These are phyloP conservation scores for Chaetomiaceae sp. DNA, from an alignment of 2,329 filamentous ascomycete genomes.

Conservation along the genomic window DNA sequence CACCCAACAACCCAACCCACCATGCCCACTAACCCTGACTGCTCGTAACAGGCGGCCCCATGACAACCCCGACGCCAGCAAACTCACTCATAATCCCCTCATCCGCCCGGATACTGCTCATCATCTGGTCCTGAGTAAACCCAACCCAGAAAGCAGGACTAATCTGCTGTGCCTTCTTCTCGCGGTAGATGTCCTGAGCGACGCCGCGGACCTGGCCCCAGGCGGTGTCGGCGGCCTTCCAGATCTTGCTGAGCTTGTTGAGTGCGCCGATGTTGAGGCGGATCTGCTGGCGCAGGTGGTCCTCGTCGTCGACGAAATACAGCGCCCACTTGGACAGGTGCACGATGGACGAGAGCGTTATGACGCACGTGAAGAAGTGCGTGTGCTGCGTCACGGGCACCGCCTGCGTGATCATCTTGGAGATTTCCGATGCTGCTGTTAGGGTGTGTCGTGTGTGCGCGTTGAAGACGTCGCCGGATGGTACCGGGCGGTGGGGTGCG, in stretches of 20 bases:
- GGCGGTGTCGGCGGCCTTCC: conserved; percentile 66
- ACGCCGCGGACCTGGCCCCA: conserved; percentile 71
- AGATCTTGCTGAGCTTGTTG: conserved; percentile 62
- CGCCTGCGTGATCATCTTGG: conserved; percentile 68
- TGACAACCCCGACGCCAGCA: conserved; percentile 5
- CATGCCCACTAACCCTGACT: not conserved
- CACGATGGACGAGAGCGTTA: conserved; percentile 74
- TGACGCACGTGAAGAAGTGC: conserved; percentile 77
- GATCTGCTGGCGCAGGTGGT: conserved; percentile 68
- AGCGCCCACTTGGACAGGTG: conserved; percentile 75
- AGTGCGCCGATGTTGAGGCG: conserved; percentile 74
- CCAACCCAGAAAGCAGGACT: conserved; percentile 52
- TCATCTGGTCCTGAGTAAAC: conserved; percentile 50
- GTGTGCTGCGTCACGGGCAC: conserved; percentile 68
- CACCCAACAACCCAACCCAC: too few species aligned
- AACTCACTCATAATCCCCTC: conserved; percentile 57
- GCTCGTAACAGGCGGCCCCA: not conserved
- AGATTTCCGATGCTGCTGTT: conserved; percentile 71
- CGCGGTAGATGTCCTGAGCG: conserved; percentile 67
- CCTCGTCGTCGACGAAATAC: conserved; percentile 57
- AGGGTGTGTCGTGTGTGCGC: conserved; percentile 76
- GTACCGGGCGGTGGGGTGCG: conserved; percentile 52
- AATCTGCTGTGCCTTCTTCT: conserved; percentile 52
- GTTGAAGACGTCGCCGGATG: conserved; percentile 50
- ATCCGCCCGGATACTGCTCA: conserved; percentile 51